Conservation (phyloP, 2,329 filamentous ascomycete species). For the Colletotrichum sp. region DNA sequence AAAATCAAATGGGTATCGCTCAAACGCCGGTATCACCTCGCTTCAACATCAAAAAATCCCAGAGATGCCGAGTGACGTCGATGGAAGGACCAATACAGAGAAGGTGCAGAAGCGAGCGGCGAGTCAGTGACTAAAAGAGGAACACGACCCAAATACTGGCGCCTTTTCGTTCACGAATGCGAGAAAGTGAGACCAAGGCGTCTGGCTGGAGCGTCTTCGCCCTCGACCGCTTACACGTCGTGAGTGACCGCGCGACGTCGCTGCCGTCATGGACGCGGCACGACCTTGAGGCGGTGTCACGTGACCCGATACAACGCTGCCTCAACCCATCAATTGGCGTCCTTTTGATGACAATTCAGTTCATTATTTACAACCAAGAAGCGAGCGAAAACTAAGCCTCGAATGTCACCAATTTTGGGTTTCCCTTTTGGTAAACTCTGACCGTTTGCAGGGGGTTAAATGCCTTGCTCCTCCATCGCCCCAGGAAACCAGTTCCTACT, state of each 20-base stretch:
- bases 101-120: not conserved
- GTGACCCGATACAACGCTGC: not conserved
- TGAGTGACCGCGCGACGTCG: not conserved
- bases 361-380: not conserved
- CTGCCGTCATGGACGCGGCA: not conserved
- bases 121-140: not conserved
- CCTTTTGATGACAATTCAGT: rapidly evolving
- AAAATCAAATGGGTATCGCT: not conserved
- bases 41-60: not conserved
- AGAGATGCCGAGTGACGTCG: not conserved
- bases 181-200: not conserved
- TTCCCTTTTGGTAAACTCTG: not conserved
- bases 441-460: not conserved
- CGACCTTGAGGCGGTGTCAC: slow-evolving; percentile 7
- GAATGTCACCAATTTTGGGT: too few relatives aligned
- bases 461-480: not conserved
- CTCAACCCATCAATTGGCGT: not conserved
- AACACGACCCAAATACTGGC: not conserved
- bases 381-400: not conserved
- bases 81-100: not conserved
- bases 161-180: not conserved
- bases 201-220: not conserved
- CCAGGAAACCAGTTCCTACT: not conserved
- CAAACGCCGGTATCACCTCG: not conserved
- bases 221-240: not conserved